Evolutionary conservation across 257 asterid genomes (phyloP).

Genomic region (Capsicum baccatum): DNA sequence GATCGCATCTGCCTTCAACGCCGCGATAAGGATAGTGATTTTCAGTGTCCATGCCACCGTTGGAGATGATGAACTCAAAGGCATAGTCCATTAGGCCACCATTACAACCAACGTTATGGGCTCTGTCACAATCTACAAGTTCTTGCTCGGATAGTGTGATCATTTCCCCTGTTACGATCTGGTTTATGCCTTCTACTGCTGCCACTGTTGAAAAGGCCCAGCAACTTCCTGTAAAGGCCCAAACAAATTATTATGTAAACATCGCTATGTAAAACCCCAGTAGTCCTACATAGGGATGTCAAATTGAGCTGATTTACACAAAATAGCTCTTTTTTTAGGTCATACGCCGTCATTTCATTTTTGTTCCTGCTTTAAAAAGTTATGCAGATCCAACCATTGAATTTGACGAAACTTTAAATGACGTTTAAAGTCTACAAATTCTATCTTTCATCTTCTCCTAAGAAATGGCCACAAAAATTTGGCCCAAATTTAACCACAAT

Average conservation of each 20-base stretch:
- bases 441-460: too few species aligned
- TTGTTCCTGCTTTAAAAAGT: too few species aligned
- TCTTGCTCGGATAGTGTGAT: slow-evolving; percentile 74
- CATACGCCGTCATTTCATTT: too few species aligned
- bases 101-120: slow-evolving; percentile 62
- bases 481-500: too few species aligned
- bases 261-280: background rate
- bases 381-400: too few species aligned
- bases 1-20: slow-evolving; percentile 60
- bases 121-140: slow-evolving; percentile 70
- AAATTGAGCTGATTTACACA: too few species aligned
- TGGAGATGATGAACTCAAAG: slow-evolving; percentile 65
- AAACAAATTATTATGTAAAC: background rate
- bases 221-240: slow-evolving; percentile 59
- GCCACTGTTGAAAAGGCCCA: slow-evolving; percentile 89
- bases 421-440: too few species aligned
- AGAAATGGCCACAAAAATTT: too few species aligned
- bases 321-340: too few species aligned
- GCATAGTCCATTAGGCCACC: slow-evolving; percentile 91
- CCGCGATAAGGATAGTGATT: slow-evolving; percentile 77
- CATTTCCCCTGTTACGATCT: slow-evolving; percentile 65
- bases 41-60: slow-evolving; percentile 84
- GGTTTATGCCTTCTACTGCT: slow-evolving; percentile 67
- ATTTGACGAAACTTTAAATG: too few species aligned
- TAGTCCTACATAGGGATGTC: background rate